Conservation (phyloP, 129 eudicot species). For the Flaveria trinervia region DNA sequence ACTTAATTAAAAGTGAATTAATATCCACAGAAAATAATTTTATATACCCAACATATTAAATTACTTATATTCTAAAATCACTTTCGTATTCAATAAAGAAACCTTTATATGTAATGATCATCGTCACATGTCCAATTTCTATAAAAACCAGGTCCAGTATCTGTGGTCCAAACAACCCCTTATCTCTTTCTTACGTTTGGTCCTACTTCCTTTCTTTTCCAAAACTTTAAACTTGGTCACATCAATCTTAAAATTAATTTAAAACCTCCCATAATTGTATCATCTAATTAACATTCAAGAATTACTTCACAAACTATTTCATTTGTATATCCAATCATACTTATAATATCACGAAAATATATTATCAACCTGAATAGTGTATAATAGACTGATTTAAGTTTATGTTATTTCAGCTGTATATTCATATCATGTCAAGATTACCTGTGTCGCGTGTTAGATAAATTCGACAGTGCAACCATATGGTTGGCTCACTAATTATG, state of each 20-base stretch:
- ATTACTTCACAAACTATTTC: conserved; percentile 8
- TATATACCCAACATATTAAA: background rate
- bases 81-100: conserved; percentile 8
- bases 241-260: conserved; percentile 16
- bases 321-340: background rate
- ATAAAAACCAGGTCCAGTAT: conserved; percentile 31
- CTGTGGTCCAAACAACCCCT: conserved; percentile 34
- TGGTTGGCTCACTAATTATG: conserved; percentile 10
- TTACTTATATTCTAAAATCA: background rate
- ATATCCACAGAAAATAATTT: background rate
- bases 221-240: conserved; percentile 33
- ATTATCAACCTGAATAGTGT: background rate
- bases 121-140: conserved; percentile 24
- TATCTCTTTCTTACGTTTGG: conserved; percentile 35
- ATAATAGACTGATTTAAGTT: too few relatives aligned
- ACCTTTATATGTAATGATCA: conserved; percentile 17
- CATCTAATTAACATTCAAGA: background rate
- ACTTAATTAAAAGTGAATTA: background rate
- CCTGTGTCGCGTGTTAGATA: background rate
- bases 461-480: conserved; percentile 10
- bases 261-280: background rate
- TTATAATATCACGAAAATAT: too few relatives aligned
- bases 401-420: background rate
- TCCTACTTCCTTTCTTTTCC: conserved; percentile 26
- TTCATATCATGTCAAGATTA: background rate